Evolutionary conservation across 2,329 filamentous ascomycete species (phyloP).

Genomic region (Arthrobotrys sphaeroides): DNA sequence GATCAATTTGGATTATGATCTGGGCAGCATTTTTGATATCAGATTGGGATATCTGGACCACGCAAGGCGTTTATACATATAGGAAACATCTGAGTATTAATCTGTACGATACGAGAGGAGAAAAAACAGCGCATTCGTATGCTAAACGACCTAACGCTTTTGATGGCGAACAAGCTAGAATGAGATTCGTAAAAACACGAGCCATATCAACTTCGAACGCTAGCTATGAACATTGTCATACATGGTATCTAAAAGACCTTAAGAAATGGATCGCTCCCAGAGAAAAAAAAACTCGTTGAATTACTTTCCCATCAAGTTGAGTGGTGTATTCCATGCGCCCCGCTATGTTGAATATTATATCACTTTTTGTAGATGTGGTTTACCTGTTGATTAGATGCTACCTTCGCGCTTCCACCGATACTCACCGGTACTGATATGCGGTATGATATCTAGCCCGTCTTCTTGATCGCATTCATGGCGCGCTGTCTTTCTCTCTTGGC

Average conservation of each 20-base stretch:
- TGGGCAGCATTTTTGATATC: constrained; percentile 19
- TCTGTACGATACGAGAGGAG: constrained; percentile 47
- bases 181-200: too few species aligned
- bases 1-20: not conserved
- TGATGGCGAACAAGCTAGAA: too few species aligned
- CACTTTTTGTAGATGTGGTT: constrained; percentile 25
- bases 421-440: not conserved
- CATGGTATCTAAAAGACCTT: constrained; percentile 41
- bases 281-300: too few species aligned
- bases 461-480: constrained; percentile 59
- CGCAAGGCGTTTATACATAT: constrained; percentile 49
- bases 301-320: constrained; percentile 39
- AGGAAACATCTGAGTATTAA: not conserved
- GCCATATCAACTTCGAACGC: too few species aligned
- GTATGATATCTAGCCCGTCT: constrained; percentile 53
- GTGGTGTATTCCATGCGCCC: constrained; percentile 34
- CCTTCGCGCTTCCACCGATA: not conserved
- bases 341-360: constrained; percentile 45
- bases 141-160: not conserved
- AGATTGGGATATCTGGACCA: constrained; percentile 8
- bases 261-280: constrained; percentile 20
- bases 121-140: constrained; percentile 19
- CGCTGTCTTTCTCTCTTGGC: constrained; percentile 77
- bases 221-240: too few species aligned
- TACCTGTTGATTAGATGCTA: not conserved